phyloP scores from a whole-genome alignment of 305 asterid species.

The Solanum hybrid region DNA sequence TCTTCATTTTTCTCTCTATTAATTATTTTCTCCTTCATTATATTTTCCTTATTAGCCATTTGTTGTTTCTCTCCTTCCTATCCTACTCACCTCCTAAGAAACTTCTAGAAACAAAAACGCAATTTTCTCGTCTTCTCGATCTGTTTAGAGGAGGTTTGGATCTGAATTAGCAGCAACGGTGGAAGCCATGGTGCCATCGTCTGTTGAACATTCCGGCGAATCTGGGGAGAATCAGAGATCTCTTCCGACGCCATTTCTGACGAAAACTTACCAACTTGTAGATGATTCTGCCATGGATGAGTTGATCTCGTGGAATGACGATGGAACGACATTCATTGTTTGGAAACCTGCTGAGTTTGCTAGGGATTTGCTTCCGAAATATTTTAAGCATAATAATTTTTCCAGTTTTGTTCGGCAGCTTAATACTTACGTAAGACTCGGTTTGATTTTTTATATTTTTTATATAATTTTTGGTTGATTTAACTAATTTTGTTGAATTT shows the following conservation, averaged over 20 bases:
- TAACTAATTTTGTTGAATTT: neutral
- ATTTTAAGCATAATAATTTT: conserved; percentile 49
- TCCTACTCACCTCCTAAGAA: conserved; percentile 10
- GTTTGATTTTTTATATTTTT: neutral
- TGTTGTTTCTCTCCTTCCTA: no score
- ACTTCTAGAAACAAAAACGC: conserved; percentile 28
- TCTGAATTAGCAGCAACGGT: neutral
- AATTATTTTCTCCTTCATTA: neutral
- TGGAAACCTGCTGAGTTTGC: conserved; percentile 54
- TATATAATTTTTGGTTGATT: neutral
- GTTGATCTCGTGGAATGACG: conserved; percentile 48
- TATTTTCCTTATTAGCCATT: neutral
- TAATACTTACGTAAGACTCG: conserved; percentile 34
- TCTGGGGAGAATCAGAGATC: conserved; percentile 32
- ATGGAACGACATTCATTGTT: conserved; percentile 41
- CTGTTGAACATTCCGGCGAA: conserved; percentile 32
- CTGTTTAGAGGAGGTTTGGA: conserved; percentile 3
- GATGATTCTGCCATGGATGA: conserved; percentile 37
- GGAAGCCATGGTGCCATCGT: conserved; percentile 14
- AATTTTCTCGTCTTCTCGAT: neutral
- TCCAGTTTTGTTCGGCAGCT: conserved; percentile 58
- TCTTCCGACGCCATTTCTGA: conserved; percentile 42
- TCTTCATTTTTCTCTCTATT: neutral
- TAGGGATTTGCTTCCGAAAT: conserved; percentile 45
- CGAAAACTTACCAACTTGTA: conserved; percentile 40